These are phyloP conservation scores for Mycena sp. DNA, from an alignment of 1,284 basidiomycete species.

Conservation along the genomic window DNA sequence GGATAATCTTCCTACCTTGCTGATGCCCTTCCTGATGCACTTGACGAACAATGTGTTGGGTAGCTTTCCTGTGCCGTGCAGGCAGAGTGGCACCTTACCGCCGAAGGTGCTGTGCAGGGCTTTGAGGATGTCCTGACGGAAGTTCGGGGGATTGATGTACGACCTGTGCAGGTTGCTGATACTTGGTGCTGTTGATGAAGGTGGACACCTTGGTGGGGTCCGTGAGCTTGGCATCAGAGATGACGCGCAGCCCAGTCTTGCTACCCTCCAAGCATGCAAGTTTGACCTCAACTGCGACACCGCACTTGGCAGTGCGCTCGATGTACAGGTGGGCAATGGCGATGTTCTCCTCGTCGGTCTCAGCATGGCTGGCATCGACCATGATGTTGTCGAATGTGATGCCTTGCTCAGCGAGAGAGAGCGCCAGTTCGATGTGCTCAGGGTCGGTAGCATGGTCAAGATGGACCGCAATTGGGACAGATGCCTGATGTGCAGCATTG, in stretches of 20 bases:
- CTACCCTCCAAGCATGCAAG: constrained; percentile 62
- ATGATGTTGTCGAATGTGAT: constrained; percentile 61
- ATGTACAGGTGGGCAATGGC: constrained; percentile 55
- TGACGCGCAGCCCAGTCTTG: constrained; percentile 57
- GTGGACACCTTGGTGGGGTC: constrained; percentile 53
- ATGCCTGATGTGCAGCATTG: constrained; percentile 54
- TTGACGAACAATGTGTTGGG: no score
- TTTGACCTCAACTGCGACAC: constrained; percentile 59
- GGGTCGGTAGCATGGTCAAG: constrained; percentile 60
- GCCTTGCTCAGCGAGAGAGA: constrained; percentile 56
- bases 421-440: constrained; percentile 56
- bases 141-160: constrained; percentile 57
- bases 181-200: constrained; percentile 57
- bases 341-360: constrained; percentile 63
- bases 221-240: constrained; percentile 58
- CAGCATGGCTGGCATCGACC: constrained; percentile 61
- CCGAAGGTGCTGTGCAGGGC: constrained; percentile 48
- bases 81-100: constrained; percentile 49
- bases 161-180: constrained; percentile 59
- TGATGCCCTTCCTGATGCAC: no score
- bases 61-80: no score
- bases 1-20: no score
- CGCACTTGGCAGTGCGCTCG: constrained; percentile 51
- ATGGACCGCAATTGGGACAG: constrained; percentile 59
- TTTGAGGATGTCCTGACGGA: constrained; percentile 54